Evolutionary conservation across 352 stramenopile genomes (phyloP).

Genomic region (Pythium guiyangense): DNA sequence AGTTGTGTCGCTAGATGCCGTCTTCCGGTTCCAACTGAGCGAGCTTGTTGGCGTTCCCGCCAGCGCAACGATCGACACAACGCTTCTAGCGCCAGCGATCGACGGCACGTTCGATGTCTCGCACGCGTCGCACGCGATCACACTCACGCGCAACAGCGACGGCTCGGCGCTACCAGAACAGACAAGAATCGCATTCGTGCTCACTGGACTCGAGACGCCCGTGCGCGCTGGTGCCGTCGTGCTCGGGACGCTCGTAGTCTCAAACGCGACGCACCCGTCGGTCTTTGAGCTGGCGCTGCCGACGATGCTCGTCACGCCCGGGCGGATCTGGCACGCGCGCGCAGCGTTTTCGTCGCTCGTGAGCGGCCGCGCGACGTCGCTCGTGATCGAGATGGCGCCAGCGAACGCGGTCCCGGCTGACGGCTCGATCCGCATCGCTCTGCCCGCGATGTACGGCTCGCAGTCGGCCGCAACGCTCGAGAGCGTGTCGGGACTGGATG

Average conservation of each 20-base stretch:
- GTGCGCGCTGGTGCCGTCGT: slow-evolving; percentile 4
- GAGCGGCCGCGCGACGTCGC: slow-evolving; percentile 30
- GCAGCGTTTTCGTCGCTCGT: slow-evolving; percentile 20
- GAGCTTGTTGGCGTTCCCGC: slow-evolving; percentile 16
- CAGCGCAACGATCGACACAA: slow-evolving; percentile 16
- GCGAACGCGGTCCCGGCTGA: slow-evolving; percentile 28
- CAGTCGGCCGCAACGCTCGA: slow-evolving; percentile 17
- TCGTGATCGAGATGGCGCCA: slow-evolving; percentile 27
- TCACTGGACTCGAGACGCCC: slow-evolving; percentile 14
- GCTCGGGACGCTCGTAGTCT: slow-evolving; percentile 20
- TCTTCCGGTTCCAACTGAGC: slow-evolving; percentile 26
- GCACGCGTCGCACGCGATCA: slow-evolving; percentile 14
- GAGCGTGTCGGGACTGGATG: slow-evolving; percentile 23
- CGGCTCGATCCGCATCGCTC: slow-evolving; percentile 34
- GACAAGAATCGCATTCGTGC: slow-evolving; percentile 7
- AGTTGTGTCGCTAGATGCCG: slow-evolving; percentile 20
- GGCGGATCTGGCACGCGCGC: slow-evolving; percentile 20
- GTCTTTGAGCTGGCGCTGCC: slow-evolving; percentile 7
- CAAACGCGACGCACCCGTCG: slow-evolving; percentile 8
- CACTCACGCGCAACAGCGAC: slow-evolving; percentile 17
- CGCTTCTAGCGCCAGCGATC: slow-evolving; percentile 11
- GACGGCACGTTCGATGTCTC: slow-evolving; percentile 23
- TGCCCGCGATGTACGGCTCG: slow-evolving; percentile 46
- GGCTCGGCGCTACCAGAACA: slow-evolving; percentile 4
- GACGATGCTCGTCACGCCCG: slow-evolving; percentile 21